Conservation (phyloP, 2,329 filamentous ascomycete species). For the Xylaria polymorpha region DNA sequence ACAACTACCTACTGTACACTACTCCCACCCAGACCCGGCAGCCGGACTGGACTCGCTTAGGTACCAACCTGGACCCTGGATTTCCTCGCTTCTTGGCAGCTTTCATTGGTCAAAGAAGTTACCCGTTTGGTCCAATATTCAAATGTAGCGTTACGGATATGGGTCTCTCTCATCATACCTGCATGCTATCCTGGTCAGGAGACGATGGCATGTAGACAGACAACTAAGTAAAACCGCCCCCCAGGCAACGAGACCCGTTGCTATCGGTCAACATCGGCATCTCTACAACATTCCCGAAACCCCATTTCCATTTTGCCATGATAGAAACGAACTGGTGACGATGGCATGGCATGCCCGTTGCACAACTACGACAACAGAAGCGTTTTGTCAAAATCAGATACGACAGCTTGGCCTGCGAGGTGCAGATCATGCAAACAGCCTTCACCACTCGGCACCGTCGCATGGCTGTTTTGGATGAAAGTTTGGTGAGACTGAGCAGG, state of each 20-base stretch:
- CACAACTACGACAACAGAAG: background rate
- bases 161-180: slow-evolving; percentile 8
- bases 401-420: slow-evolving; percentile 18
- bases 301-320: background rate
- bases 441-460: slow-evolving; percentile 10
- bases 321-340: background rate
- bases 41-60: slow-evolving; percentile 20
- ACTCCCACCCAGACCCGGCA: slow-evolving; percentile 14
- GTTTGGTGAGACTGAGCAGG: slow-evolving; percentile 25
- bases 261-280: background rate
- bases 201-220: background rate
- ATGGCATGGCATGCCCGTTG: too few species aligned
- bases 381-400: slow-evolving; percentile 18
- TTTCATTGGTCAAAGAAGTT: slow-evolving; percentile 32
- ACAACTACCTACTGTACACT: too few species aligned
- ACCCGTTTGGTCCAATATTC: slow-evolving; percentile 26
- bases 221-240: too few species aligned
- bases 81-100: slow-evolving; percentile 29
- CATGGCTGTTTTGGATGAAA: slow-evolving; percentile 19
- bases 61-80: slow-evolving; percentile 21
- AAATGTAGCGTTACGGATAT: slow-evolving; percentile 17
- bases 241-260: slow-evolving; percentile 9
- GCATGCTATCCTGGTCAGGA: slow-evolving; percentile 23
- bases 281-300: background rate
- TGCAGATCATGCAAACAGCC: slow-evolving; percentile 22